Base-by-base conservation (phyloP, 2,329 filamentous ascomycete species). In the Capronia epimyces region DNA sequence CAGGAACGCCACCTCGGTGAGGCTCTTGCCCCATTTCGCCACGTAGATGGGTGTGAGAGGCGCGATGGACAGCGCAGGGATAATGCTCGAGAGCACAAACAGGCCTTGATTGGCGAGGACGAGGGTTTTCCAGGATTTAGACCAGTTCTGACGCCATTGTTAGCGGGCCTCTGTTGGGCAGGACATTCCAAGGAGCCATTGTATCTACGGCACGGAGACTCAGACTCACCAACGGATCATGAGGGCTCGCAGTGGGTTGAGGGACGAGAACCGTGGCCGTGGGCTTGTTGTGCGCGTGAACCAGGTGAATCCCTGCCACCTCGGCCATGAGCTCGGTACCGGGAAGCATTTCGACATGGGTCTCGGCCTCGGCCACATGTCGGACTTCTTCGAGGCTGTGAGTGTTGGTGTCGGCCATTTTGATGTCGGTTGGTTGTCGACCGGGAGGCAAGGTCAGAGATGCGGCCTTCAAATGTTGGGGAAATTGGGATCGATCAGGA, bases 281-380 rank as follows among this genome's bases (percentile, higher is more conserved):
- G 27, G 71, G 66, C 13, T 13, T 7, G 18, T 66, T 63, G 22
- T 27, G 34, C 60, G 66, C 63, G 48, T 82, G 83, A 60, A 83
- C 78, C 59, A 84, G 83, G 63, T 82, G 80, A 65, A 82, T 78
- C 1, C 69, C 69, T 22, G 77, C 80, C 29, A 83, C 74, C 69
- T 84, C 77, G 7, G 71, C 66, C 77, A 80, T 80, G 60, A 80
- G 71, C 64, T 80, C 77, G 3, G 78, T 81, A 15, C 77, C 77
- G 2, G 77, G 77, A 27, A 79, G 64, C 45, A 81, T 74, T 53
- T 77, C 74, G 24, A 69, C 69, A 46, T 75, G 68, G 48, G 80
- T 71, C 66, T 43, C 37, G 12, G 32, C 32, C 32, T 37, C 32
- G 15, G 32, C 32, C 8, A 37, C 16, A n/a, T 37, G 13, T 16